Percentiles rank a stretch among this genome's conserved stretches.
Evolutionary conservation across 2,329 filamentous ascomycete species (phyloP).

Genomic region (Elsinoe fawcettii): DNA sequence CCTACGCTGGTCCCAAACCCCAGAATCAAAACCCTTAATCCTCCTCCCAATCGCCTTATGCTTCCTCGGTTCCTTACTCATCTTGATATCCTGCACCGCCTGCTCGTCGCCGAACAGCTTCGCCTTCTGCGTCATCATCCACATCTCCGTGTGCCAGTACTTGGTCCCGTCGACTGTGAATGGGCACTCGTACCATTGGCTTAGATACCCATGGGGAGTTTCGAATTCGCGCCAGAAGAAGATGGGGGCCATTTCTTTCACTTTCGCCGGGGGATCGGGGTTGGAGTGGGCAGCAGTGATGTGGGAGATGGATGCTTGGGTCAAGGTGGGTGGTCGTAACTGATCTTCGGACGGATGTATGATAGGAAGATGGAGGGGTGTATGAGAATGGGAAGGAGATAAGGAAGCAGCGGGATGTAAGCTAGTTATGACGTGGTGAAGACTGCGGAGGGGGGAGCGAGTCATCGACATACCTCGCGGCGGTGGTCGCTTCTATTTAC

Average conservation of each 20-base stretch:
- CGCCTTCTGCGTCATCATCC: slow-evolving; percentile 44
- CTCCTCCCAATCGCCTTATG: slow-evolving; percentile 50
- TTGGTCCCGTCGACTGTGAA: slow-evolving; percentile 38
- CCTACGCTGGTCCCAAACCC: slow-evolving; percentile 42
- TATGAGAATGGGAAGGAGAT: not conserved
- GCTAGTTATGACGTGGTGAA: too few species aligned
- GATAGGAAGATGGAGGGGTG: too few species aligned
- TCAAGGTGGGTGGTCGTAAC: too few species aligned
- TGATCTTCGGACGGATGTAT: too few species aligned
- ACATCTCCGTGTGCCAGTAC: slow-evolving; percentile 39
- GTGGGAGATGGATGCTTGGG: not conserved
- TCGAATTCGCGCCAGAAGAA: slow-evolving; percentile 38
- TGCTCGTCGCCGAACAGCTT: slow-evolving; percentile 35
- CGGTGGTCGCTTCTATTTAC: not conserved
- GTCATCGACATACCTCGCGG: not conserved
- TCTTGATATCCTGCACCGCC: not conserved
- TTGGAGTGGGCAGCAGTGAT: not conserved
- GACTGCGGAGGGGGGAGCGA: not conserved
- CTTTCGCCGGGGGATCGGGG: too few species aligned
- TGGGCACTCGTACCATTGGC: slow-evolving; percentile 52
- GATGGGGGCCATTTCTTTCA: slow-evolving; percentile 21
- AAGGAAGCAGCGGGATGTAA: too few species aligned
- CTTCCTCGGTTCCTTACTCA: slow-evolving; percentile 18
- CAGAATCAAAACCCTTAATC: slow-evolving; percentile 46
- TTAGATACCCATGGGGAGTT: slow-evolving; percentile 47